phyloP scores from a whole-genome alignment of 2,329 filamentous ascomycete genomes.

The Alternaria postmessia region DNA sequence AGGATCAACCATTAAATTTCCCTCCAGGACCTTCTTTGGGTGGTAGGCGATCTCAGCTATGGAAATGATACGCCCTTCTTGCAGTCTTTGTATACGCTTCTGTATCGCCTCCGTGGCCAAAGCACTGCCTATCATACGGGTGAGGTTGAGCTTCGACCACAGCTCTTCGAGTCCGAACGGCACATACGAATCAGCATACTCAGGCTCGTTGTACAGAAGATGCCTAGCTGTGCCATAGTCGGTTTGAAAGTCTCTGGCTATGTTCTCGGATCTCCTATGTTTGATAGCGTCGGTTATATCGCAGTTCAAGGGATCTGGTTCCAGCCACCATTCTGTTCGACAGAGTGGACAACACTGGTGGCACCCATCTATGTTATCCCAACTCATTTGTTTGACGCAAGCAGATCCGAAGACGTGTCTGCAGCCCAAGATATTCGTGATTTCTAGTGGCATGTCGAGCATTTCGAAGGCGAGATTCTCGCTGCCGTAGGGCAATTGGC shows the following conservation, averaged over 20 bases:
- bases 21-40: neutral
- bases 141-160: neutral
- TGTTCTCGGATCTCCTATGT: neutral
- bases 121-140: neutral
- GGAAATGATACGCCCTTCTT: neutral
- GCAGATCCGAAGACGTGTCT: neutral
- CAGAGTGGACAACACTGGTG: neutral
- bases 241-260: neutral
- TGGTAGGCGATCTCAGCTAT: neutral
- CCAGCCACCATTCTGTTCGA: constrained; percentile 1
- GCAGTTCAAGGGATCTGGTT: neutral
- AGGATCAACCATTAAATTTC: neutral
- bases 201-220: neutral
- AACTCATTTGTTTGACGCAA: neutral
- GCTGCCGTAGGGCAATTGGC: neutral
- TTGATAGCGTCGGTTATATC: neutral
- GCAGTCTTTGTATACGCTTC: neutral
- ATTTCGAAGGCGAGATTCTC: neutral
- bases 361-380: neutral
- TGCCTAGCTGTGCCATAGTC: neutral
- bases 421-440: neutral
- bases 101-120: neutral
- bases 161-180: neutral
- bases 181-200: neutral
- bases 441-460: neutral